Conservation (phyloP, 306 rosid species). For the Crataegus laevigata region DNA sequence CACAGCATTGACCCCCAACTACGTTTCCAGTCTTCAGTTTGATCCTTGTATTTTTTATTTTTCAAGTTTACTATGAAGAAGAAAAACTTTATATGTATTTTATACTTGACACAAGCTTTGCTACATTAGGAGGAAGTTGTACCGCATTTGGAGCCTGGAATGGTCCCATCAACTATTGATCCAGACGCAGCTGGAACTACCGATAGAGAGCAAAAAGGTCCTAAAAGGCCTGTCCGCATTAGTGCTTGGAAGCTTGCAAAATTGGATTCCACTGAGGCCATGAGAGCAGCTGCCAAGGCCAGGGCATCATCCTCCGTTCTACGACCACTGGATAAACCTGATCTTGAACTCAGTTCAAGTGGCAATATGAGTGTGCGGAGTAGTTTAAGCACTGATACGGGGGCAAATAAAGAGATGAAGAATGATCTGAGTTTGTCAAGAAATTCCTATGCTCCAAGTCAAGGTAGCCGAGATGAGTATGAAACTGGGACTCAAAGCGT, state of each 20-base stretch:
- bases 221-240: conserved; percentile 72
- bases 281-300: conserved; percentile 89
- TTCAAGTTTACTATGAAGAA: background rate
- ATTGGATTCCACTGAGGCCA: conserved; percentile 75
- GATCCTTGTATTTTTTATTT: background rate
- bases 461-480: conserved; percentile 83
- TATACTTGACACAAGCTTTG: conserved; percentile 16
- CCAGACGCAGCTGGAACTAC: conserved; percentile 81
- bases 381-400: conserved; percentile 73
- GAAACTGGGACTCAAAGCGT: conserved; percentile 94
- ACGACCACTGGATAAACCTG: conserved; percentile 66
- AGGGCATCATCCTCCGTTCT: conserved; percentile 97
- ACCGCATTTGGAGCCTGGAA: conserved; percentile 99
- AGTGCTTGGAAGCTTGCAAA: conserved; percentile 98
- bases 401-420: conserved; percentile 62
- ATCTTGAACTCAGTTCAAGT: conserved; percentile 74
- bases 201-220: conserved; percentile 62
- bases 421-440: conserved; percentile 54
- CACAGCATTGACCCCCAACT: background rate
- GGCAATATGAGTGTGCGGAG: conserved; percentile 86
- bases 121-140: conserved; percentile 79
- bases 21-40: background rate
- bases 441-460: conserved; percentile 70
- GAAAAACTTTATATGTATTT: background rate
- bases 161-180: conserved; percentile 91